These are phyloP conservation scores for Scalesia atractyloides DNA, from an alignment of 129 eudicot species.

Conservation along the genomic window DNA sequence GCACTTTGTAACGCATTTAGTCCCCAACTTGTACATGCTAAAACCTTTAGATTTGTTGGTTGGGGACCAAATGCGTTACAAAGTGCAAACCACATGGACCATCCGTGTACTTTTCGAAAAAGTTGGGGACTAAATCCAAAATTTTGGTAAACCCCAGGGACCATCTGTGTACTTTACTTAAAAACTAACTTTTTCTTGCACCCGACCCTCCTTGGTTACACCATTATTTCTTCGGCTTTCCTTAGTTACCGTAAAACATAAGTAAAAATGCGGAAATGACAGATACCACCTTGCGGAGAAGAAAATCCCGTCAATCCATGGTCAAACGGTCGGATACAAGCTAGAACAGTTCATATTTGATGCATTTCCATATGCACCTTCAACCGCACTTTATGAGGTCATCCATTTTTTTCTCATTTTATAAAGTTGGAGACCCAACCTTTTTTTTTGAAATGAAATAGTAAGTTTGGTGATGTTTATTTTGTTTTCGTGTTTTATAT, in stretches of 20 bases:
- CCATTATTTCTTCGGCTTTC: too few species aligned
- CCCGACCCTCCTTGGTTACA: too few species aligned
- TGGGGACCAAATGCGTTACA: too few species aligned
- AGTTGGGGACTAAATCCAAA: too few species aligned
- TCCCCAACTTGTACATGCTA: too few species aligned
- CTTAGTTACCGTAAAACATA: neutral
- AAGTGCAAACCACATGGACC: too few species aligned
- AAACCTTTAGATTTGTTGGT: too few species aligned
- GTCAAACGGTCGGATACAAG: conserved; percentile 74
- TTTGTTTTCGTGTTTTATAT: neutral
- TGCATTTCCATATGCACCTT: conserved; percentile 94
- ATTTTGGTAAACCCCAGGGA: too few species aligned
- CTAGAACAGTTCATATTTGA: conserved; percentile 94
- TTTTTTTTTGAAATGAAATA: neutral
- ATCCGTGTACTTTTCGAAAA: too few species aligned
- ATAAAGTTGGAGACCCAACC: neutral
- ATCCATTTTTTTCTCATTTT: neutral
- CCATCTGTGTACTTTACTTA: too few species aligned
- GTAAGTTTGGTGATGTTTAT: neutral
- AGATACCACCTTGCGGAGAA: conserved; percentile 98
- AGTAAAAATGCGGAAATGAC: conserved; percentile 15
- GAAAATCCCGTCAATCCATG: conserved; percentile 88
- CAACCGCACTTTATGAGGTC: conserved; percentile 95
- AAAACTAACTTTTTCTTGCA: too few species aligned
- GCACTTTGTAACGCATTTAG: too few species aligned